These are phyloP conservation scores for Aplosporella prunicola DNA, from an alignment of 2,329 filamentous ascomycete genomes.

Conservation along the genomic window DNA sequence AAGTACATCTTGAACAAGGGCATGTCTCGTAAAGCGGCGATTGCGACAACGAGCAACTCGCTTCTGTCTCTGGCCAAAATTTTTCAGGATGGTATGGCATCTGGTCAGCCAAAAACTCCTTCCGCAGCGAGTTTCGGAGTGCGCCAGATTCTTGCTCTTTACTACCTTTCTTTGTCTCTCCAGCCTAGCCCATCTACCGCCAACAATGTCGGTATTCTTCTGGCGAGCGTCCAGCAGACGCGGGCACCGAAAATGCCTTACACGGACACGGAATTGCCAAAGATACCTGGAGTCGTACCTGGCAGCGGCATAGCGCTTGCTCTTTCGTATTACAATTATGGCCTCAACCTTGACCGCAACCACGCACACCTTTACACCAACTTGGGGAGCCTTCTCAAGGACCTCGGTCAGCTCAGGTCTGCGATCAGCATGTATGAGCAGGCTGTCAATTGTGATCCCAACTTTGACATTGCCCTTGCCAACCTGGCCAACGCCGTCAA, in stretches of 20 bases:
- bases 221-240: conserved; percentile 84
- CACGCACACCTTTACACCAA: conserved; percentile 98
- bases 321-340: conserved; percentile 91
- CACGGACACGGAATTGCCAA: conserved; percentile 24
- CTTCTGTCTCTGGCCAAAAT: conserved; percentile 93
- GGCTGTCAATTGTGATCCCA: conserved; percentile 83
- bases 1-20: conserved; percentile 57
- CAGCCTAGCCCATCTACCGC: conserved; percentile 95
- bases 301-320: conserved; percentile 84
- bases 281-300: conserved; percentile 68
- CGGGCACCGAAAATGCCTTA: conserved; percentile 31
- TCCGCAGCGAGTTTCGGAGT: conserved; percentile 63
- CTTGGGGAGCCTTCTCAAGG: conserved; percentile 86
- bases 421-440: conserved; percentile 97
- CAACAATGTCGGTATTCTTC: conserved; percentile 93
- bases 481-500: conserved; percentile 97
- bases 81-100: conserved; percentile 87
- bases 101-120: conserved; percentile 25
- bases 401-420: conserved; percentile 83
- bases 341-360: conserved; percentile 71
- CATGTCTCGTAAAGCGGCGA: conserved; percentile 64
- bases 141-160: conserved; percentile 84
- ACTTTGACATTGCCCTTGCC: conserved; percentile 91
- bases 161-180: conserved; percentile 87
- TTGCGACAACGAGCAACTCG: conserved; percentile 93